A percentile compares a stretch with the other conserved stretches of the same genome.
phyloP scores from a whole-genome alignment of 2,329 filamentous ascomycete species.

The Chaetomiaceae sp. region DNA sequence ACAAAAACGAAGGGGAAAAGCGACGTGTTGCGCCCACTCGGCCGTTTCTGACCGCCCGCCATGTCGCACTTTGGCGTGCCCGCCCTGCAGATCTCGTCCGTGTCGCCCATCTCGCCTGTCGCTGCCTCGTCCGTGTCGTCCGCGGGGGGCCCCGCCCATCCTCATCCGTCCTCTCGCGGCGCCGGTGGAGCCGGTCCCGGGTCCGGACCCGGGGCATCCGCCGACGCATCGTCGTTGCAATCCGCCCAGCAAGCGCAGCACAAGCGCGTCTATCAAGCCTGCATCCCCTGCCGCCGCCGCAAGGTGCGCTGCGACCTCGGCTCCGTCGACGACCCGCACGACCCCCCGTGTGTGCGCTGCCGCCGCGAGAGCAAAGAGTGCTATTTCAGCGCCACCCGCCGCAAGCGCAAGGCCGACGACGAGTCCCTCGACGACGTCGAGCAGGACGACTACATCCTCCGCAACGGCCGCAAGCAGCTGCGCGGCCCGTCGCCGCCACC shows the following conservation, averaged over 20 bases:
- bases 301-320: conserved; percentile 61
- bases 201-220: conserved; percentile 16
- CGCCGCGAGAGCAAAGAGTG: conserved; percentile 94
- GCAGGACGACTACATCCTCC: conserved; percentile 62
- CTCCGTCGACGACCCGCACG: conserved; percentile 87
- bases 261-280: conserved; percentile 60
- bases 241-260: conserved; percentile 36
- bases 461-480: conserved; percentile 68
- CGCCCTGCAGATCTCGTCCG: conserved; percentile 19
- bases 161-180: conserved; percentile 13
- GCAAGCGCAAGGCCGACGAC: conserved; percentile 70
- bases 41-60: conserved; percentile 9
- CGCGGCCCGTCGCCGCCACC: conserved; percentile 43
- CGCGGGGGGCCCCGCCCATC: conserved; percentile 17
- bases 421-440: conserved; percentile 42
- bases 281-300: conserved; percentile 56
- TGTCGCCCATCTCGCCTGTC: conserved; percentile 25
- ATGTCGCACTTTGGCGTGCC: conserved; percentile 26
- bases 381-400: conserved; percentile 89
- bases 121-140: conserved; percentile 20
- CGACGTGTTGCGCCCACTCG: neutral
- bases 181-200: conserved; percentile 15
- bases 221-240: conserved; percentile 15
- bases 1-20: neutral
- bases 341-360: conserved; percentile 90